Evolutionary conservation across 805 yeast genomes (phyloP).

Genomic region (Monosporozyma solicola): DNA sequence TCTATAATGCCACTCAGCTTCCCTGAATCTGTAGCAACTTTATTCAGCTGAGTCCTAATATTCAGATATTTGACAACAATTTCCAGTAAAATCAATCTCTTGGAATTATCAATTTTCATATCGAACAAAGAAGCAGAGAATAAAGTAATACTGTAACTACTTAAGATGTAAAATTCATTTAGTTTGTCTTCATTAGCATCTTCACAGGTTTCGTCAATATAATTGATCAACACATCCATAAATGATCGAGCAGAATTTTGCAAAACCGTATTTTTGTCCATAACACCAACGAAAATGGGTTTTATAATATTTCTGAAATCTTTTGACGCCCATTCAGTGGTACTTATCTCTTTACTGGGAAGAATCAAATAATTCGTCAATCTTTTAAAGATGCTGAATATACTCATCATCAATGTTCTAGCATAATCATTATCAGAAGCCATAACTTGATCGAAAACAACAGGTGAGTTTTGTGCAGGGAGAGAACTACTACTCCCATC

Average conservation of each 20-base stretch:
- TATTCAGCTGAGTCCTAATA: slow-evolving; percentile 24
- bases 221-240: slow-evolving; percentile 18
- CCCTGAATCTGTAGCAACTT: slow-evolving; percentile 17
- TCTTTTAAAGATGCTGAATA: slow-evolving; percentile 17
- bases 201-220: slow-evolving; percentile 14
- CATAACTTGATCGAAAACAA: not conserved
- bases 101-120: slow-evolving; percentile 19
- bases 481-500: not conserved
- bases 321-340: slow-evolving; percentile 7
- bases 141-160: slow-evolving; percentile 30
- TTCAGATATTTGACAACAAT: slow-evolving; percentile 33
- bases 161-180: slow-evolving; percentile 8
- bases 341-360: slow-evolving; percentile 3
- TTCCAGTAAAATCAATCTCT: slow-evolving; percentile 29
- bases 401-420: slow-evolving; percentile 15
- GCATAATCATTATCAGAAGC: slow-evolving; percentile 10
- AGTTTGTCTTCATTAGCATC: slow-evolving; percentile 7
- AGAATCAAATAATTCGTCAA: slow-evolving; percentile 12
- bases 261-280: slow-evolving; percentile 29
- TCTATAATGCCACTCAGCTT: slow-evolving; percentile 12
- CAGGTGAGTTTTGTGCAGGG: not conserved
- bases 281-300: slow-evolving; percentile 31
- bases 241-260: slow-evolving; percentile 30
- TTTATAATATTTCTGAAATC: slow-evolving; percentile 14
- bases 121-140: slow-evolving; percentile 29